phyloP scores from a whole-genome alignment of 805 yeast genomes.

The Yamadazyma endophytica region DNA sequence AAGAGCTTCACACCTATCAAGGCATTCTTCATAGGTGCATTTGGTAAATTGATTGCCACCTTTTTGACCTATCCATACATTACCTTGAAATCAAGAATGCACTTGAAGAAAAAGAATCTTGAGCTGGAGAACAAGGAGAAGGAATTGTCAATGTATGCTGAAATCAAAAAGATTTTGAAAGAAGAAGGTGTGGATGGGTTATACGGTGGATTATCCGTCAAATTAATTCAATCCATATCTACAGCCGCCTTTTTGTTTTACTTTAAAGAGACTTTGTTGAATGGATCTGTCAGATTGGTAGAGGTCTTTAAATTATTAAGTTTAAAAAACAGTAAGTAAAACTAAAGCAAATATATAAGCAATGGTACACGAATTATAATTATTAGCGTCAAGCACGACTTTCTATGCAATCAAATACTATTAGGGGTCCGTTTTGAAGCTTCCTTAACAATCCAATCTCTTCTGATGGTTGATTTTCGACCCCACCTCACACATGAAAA shows the following conservation, averaged over 20 bases:
- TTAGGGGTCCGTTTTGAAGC: no score
- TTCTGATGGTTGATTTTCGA: no score
- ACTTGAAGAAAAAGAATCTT: constrained; percentile 46
- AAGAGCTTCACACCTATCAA: constrained; percentile 59
- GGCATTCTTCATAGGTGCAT: constrained; percentile 83
- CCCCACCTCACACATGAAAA: no score
- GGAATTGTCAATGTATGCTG: constrained; percentile 40
- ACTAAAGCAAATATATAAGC: no score
- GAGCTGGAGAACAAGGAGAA: constrained; percentile 15
- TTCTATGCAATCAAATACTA: no score
- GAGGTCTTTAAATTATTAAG: constrained; percentile 31
- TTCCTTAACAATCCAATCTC: no score
- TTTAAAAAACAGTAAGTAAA: no score
- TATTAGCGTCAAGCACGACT: no score
- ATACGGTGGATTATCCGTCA: constrained; percentile 77
- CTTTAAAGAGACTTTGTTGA: constrained; percentile 81
- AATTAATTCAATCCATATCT: constrained; percentile 75
- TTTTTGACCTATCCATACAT: constrained; percentile 86
- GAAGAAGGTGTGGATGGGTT: constrained; percentile 75
- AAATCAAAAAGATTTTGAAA: constrained; percentile 54
- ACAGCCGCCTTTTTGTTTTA: constrained; percentile 89
- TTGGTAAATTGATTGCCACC: constrained; percentile 89
- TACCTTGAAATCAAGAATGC: constrained; percentile 86
- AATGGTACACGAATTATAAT: no score
- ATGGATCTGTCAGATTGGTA: constrained; percentile 52